These are phyloP conservation scores for Skeletonema potamos DNA, from an alignment of 108 stramenopile species.

Conservation along the genomic window DNA sequence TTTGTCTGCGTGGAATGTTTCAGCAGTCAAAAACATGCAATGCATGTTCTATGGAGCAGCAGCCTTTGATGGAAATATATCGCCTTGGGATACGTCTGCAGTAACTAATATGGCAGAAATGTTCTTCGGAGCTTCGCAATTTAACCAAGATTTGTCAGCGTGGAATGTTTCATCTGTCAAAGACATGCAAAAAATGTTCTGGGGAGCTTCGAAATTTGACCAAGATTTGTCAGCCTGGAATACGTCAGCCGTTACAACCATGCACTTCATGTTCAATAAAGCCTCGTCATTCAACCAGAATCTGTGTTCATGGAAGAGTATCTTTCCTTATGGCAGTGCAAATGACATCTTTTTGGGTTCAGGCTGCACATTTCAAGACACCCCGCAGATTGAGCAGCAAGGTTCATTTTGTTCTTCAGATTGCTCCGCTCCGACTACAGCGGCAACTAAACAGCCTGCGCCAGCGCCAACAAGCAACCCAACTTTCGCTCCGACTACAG, in stretches of 20 bases:
- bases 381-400: too few species aligned
- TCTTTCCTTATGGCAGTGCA: too few species aligned
- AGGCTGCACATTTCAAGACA: neutral
- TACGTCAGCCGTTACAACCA: too few species aligned
- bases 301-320: neutral
- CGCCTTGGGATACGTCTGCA: too few species aligned
- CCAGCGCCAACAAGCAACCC: too few species aligned
- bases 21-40: conserved; percentile 9
- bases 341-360: conserved; percentile 6
- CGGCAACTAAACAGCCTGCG: too few species aligned
- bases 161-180: conserved; percentile 38
- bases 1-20: conserved; percentile 3
- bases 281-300: neutral
- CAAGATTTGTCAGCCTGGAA: neutral
- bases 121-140: conserved; percentile 37
- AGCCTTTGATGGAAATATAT: too few species aligned
- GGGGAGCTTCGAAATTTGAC: conserved; percentile 27
- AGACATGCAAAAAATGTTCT: conserved; percentile 43
- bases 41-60: too few species aligned
- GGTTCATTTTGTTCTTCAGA: too few species aligned
- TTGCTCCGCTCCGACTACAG: too few species aligned
- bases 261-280: neutral
- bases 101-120: conserved; percentile 34
- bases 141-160: conserved; percentile 42
- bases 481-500: too few species aligned